Base-by-base conservation (phyloP, 164 flowering plant genomes). In the Umbilicus rupestris region DNA sequence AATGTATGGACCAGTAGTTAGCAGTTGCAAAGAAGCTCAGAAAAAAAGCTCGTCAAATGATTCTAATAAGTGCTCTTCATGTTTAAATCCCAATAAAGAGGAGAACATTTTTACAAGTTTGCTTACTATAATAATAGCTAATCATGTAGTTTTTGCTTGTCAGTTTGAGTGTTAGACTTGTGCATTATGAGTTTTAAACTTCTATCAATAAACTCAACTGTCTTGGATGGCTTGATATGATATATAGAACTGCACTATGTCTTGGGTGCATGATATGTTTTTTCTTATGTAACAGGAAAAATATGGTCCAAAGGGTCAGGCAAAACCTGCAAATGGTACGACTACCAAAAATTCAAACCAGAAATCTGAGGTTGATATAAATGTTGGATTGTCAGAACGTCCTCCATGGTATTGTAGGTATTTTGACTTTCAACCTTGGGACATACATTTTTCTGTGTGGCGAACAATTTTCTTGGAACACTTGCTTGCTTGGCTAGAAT, bases 391-490 rank as follows among this genome's bases (percentile, higher is more conserved):
- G 64, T 88, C 96, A 39, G 76, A 90, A 16, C 84, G 84, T 2
- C 79, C 89, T 30, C 99, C 99, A 2, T 94, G 99, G 97, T 83
- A 77, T 75, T 94, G 97, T 75, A 91, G 99, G 99, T 94, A 71
- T 72, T 63, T 73, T 16, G 26, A 55, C 31, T 30, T 28, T 17
- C 3, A 17, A 55, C 17, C 60, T 12, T 14, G 31, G 22, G 17
- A 26, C 16, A 14, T 55, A 3, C 31, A 17, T 73, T 50, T 16
- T 49, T 62, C 29, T 39, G 20, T 20, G 12, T 20, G 7, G 62
- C n/a, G 17, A 16, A 7, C 28, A 0, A 20, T 46, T 5, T 29
- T 11, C 33, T 1, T 65, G 50, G 14, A 30, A 30, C 19, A 3
- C 1, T 19, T 9, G 22, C 8, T 2, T 55, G 60, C 30, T 3